Conservation (phyloP, 257 asterid genomes). For the Salvia hispanica region DNA sequence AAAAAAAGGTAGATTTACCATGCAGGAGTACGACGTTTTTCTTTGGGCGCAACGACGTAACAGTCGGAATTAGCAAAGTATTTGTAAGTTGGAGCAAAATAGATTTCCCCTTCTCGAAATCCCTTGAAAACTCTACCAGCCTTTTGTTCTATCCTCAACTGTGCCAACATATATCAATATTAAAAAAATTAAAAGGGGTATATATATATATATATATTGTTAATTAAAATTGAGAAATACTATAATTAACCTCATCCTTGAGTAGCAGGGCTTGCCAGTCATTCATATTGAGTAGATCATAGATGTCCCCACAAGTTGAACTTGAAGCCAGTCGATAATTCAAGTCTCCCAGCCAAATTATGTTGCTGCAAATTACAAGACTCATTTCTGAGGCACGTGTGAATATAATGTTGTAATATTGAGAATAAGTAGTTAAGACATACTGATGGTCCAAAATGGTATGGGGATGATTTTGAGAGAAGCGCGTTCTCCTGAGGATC, state of each 20-base stretch:
- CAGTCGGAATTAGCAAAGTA: constrained; percentile 60
- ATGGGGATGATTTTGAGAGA: constrained; percentile 47
- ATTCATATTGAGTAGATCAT: constrained; percentile 49
- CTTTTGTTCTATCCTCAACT: constrained; percentile 70
- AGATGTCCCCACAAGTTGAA: constrained; percentile 43
- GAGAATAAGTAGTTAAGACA: no score
- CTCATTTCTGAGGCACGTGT: no score
- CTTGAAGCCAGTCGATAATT: constrained; percentile 72
- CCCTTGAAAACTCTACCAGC: constrained; percentile 81
- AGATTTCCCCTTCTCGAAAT: constrained; percentile 80
- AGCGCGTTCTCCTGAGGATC: constrained; percentile 65
- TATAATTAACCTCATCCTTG: constrained; percentile 68
- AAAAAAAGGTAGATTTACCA: no score
- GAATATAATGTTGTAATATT: no score
- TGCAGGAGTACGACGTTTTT: constrained; percentile 78
- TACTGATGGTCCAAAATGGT: constrained; percentile 74
- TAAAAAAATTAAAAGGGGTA: neutral
- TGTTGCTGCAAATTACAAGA: constrained; percentile 54
- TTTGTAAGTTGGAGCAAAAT: constrained; percentile 88
- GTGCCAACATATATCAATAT: neutral
- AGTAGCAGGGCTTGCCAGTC: constrained; percentile 73
- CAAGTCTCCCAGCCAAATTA: constrained; percentile 90
- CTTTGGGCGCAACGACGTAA: constrained; percentile 55
- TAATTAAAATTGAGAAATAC: no score
- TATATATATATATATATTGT: no score